Conservation (phyloP, 345 rosid species). For the Noccaea bulbosa region DNA sequence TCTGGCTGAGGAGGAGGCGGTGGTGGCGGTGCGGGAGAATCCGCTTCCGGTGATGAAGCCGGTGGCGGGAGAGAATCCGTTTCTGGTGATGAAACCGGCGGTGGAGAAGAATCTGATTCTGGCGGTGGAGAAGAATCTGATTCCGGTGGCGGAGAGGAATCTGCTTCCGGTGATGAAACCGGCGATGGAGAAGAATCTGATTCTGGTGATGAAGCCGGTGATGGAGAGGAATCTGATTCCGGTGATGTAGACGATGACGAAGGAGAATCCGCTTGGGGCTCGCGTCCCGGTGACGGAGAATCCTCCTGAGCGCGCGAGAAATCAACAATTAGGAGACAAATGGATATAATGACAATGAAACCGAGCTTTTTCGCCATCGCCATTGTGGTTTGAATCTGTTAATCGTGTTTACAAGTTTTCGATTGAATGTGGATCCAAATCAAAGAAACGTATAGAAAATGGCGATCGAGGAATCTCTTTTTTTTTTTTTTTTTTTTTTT, state of each 20-base stretch:
- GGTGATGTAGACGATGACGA: background rate
- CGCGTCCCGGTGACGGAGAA: slow-evolving; percentile 2
- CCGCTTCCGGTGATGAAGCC: background rate
- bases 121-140: background rate
- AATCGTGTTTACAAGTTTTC: background rate
- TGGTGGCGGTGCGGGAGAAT: too few species aligned
- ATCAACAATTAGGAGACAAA: slow-evolving; percentile 21
- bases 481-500: background rate
- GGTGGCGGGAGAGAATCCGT: background rate
- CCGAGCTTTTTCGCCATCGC: slow-evolving; percentile 34
- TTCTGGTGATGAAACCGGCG: slow-evolving; percentile 6
- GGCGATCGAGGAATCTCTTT: background rate
- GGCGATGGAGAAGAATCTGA: slow-evolving; percentile 11
- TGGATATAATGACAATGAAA: slow-evolving; percentile 23
- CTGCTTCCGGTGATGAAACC: background rate
- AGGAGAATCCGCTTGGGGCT: background rate
- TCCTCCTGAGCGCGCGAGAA: slow-evolving; percentile 22
- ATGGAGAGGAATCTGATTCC: background rate
- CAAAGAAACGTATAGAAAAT: background rate
- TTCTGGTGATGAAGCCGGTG: slow-evolving; percentile 11
- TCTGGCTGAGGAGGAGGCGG: too few species aligned
- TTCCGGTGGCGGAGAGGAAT: background rate
- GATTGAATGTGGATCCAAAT: slow-evolving; percentile 1
- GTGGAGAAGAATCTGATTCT: slow-evolving; percentile 31
- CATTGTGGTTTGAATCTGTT: slow-evolving; percentile 8